phyloP scores from a whole-genome alignment of 495 filamentous ascomycete species.

The Chaetomium fimeti region DNA sequence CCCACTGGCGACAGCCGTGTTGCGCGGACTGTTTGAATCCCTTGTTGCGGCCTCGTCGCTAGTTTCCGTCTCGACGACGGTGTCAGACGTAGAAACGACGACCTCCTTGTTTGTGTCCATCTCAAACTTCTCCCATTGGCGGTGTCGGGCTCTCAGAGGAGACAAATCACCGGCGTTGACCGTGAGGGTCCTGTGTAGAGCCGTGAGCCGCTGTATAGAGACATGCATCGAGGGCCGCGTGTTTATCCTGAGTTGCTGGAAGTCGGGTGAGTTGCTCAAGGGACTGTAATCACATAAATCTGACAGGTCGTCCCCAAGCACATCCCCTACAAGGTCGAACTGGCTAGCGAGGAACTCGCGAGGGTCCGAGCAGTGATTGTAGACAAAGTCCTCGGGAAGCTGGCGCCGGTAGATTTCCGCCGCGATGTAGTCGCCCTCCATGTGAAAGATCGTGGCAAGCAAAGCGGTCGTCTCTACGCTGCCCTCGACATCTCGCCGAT shows the following conservation, averaged over 20 bases:
- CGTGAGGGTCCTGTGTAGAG: background rate
- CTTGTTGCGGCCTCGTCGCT: background rate
- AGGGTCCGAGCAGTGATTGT: background rate
- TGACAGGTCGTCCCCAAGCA: background rate
- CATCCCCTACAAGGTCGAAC: background rate
- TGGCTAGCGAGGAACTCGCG: background rate
- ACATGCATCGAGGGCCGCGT: background rate
- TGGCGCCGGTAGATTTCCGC: slow-evolving; percentile 3
- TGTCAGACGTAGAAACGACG: background rate
- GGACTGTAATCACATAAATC: background rate
- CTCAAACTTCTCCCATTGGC: slow-evolving; percentile 5
- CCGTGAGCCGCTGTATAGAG: background rate
- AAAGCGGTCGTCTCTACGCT: slow-evolving; percentile 2
- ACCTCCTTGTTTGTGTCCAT: slow-evolving; percentile 2
- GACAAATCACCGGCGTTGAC: background rate
- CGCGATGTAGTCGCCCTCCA: background rate
- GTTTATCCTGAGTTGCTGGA: background rate
- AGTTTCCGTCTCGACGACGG: background rate
- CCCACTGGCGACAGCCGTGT: background rate
- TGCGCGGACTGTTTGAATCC: background rate
- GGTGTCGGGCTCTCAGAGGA: background rate
- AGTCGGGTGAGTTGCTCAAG: background rate
- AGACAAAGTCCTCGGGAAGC: background rate
- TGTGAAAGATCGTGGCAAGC: background rate
- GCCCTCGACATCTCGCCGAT: slow-evolving; percentile 1